Conservation (phyloP, 306 rosid genomes). For the Cucumis hystrix region DNA sequence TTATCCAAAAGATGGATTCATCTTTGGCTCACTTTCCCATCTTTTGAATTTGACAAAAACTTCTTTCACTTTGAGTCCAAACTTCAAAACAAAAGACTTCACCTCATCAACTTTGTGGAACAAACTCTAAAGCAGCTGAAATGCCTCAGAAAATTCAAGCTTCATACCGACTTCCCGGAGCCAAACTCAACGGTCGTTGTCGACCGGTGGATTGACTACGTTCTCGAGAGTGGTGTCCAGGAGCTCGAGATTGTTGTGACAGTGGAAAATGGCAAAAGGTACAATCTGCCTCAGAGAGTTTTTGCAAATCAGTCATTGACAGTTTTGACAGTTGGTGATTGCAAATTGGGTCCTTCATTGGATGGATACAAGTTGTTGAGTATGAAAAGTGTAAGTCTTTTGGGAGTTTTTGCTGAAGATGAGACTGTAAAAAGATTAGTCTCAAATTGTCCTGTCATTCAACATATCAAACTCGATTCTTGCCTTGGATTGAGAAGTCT, state of each 20-base stretch:
- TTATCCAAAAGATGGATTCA: constrained; percentile 20
- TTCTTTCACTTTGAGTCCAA: not conserved
- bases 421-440: not conserved
- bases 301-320: constrained; percentile 12
- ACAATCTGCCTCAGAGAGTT: constrained; percentile 4
- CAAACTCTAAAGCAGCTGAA: constrained; percentile 1
- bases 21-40: constrained; percentile 16
- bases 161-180: not conserved
- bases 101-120: constrained; percentile 12
- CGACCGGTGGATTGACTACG: constrained; percentile 21
- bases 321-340: constrained; percentile 6
- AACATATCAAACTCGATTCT: not conserved
- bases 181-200: not conserved
- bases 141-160: constrained; percentile 9
- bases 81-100: not conserved
- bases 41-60: not conserved
- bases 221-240: constrained; percentile 3
- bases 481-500: constrained; percentile 6
- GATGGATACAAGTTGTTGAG: not conserved
- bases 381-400: not conserved
- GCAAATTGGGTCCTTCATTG: not conserved
- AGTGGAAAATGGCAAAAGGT: not conserved
- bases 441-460: not conserved
- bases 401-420: constrained; percentile 1
- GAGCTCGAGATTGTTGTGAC: constrained; percentile 14